Evolutionary conservation across 139 green algal species (phyloP), one percentile per base, ranked within the genome.

Genomic region (Pleodorina starrii): DNA sequence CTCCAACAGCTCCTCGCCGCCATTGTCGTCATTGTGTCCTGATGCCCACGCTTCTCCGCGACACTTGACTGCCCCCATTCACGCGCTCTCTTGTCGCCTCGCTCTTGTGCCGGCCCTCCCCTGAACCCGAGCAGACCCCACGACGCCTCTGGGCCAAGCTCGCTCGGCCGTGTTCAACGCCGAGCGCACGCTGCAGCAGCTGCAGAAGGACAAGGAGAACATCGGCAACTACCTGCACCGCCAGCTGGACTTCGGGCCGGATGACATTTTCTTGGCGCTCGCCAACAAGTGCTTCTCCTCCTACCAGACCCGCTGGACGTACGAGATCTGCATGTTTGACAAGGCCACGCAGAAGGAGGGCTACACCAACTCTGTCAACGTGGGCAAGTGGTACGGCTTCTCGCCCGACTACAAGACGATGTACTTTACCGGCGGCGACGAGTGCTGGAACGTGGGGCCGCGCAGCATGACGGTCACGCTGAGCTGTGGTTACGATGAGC

Each of bases 301-400:
- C 21, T 32, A 48, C 27, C 80, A 86, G 59, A 84, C 85, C 51
- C 89, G 89, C 60, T 92, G 89, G 89, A 71, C 36, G 0, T 92
- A 92, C 74, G 89, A 92, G 82, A 63, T 73, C 9, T 98, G 97
- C 92, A 93, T 95, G 72, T 99, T 96, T 87, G 89, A 91, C 35
- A 74, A 93, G 36, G 95, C 96, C 1, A 48, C 57, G 11, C 96
- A 98, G 86, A 93, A 94, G 57, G 96, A 98, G 71, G 71, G 75
- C 50, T 86, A 87, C 25, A 73, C 29, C 40, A 92, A 91, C 51
- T 72, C 90, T 51, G 92, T 92, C 21, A 94, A 54, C 44, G 91
- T 99, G 40, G 97, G 97, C 40, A 91, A 40, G 29, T 98, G 92
- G 91, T 48, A 84, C 32, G 94, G 94, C 27, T 95, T 97, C n/a